These are phyloP conservation scores for Trifolium repens DNA, from an alignment of 306 rosid species.

Conservation along the genomic window DNA sequence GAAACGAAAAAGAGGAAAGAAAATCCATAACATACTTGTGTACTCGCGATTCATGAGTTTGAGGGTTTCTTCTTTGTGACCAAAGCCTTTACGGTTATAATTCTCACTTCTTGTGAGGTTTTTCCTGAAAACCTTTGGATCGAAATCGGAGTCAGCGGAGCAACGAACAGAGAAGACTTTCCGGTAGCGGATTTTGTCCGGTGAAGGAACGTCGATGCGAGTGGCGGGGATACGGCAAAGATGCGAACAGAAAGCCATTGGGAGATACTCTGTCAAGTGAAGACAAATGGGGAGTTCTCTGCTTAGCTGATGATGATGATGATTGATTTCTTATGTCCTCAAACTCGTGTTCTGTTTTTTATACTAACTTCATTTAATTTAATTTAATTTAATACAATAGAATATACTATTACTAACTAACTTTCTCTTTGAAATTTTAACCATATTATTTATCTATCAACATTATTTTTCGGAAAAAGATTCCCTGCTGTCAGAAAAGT, in stretches of 20 bases:
- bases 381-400: not conserved
- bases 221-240: slow-evolving; percentile 59
- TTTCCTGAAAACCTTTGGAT: slow-evolving; percentile 85
- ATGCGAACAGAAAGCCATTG: slow-evolving; percentile 75
- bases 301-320: not conserved
- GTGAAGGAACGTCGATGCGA: slow-evolving; percentile 49
- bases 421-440: too few relatives aligned
- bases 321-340: not conserved
- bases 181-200: slow-evolving; percentile 55
- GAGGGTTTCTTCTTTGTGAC: slow-evolving; percentile 83
- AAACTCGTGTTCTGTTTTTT: not conserved
- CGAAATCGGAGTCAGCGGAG: slow-evolving; percentile 71
- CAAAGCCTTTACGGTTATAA: slow-evolving; percentile 88
- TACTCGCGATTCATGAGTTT: slow-evolving; percentile 89
- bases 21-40: slow-evolving; percentile 59
- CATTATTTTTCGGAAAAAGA: too few relatives aligned
- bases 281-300: not conserved
- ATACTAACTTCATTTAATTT: not conserved
- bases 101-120: slow-evolving; percentile 86
- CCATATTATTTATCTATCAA: too few relatives aligned
- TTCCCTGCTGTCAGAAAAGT: too few relatives aligned
- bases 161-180: slow-evolving; percentile 62
- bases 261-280: slow-evolving; percentile 4
- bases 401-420: not conserved
- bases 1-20: not conserved